phyloP scores from a whole-genome alignment of 345 rosid genomes.

The Hypericum androsaemum region DNA sequence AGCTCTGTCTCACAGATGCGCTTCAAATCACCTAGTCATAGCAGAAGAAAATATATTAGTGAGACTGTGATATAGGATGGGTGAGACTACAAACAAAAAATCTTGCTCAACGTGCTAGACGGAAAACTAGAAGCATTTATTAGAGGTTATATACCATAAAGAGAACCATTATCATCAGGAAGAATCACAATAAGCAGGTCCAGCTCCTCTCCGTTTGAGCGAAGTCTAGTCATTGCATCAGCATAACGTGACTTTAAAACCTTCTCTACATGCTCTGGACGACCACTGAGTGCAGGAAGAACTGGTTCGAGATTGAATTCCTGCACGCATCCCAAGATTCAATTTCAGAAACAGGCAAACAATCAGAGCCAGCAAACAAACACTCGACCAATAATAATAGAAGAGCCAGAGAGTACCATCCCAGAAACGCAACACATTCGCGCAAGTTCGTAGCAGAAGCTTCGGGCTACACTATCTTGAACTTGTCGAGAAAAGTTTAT shows the following conservation, averaged over 20 bases:
- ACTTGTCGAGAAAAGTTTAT: slow-evolving; percentile 32
- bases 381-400: too few species aligned
- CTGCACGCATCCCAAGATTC: slow-evolving; percentile 12
- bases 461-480: slow-evolving; percentile 21
- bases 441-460: slow-evolving; percentile 29
- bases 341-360: too few species aligned
- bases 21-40: slow-evolving; percentile 29
- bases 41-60: not conserved
- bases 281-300: slow-evolving; percentile 27
- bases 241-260: slow-evolving; percentile 22
- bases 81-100: not conserved
- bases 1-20: slow-evolving; percentile 41
- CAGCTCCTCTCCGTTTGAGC: slow-evolving; percentile 22
- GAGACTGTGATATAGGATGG: not conserved
- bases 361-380: too few species aligned
- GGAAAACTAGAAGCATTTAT: not conserved
- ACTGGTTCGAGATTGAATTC: slow-evolving; percentile 26
- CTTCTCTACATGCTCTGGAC: slow-evolving; percentile 32
- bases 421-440: slow-evolving; percentile 33
- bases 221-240: slow-evolving; percentile 24
- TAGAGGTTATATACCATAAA: slow-evolving; percentile 25
- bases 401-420: slow-evolving; percentile 21
- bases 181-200: slow-evolving; percentile 37
- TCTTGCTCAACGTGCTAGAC: not conserved
- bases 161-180: slow-evolving; percentile 31